These are phyloP conservation scores for Chalciporus pseudorubinellus DNA, from an alignment of 768 basidiomycete species.

Conservation along the genomic window DNA sequence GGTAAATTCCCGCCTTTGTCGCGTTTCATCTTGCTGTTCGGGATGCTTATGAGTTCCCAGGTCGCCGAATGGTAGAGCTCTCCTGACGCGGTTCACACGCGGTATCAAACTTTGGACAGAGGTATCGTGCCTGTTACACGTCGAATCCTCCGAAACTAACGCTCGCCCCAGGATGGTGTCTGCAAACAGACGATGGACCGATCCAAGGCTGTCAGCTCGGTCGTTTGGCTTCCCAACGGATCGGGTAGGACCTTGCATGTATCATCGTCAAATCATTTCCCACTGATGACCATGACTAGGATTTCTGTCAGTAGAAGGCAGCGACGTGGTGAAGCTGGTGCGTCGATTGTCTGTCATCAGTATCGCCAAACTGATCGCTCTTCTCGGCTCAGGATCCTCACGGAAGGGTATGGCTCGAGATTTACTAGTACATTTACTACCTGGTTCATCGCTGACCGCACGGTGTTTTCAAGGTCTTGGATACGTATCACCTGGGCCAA, in stretches of 20 bases:
- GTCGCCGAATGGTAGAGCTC: constrained; percentile 45
- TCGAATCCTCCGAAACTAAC: background rate
- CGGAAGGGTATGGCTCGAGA: constrained; percentile 38
- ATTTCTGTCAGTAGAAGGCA: constrained; percentile 51
- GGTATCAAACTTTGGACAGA: constrained; percentile 53
- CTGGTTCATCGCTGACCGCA: background rate
- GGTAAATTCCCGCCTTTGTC: constrained; percentile 27
- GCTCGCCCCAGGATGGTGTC: constrained; percentile 45
- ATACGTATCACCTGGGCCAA: constrained; percentile 40
- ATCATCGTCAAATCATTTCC: background rate
- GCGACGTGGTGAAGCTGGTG: constrained; percentile 45
- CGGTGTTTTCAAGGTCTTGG: constrained; percentile 32
- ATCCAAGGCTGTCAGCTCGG: constrained; percentile 42
- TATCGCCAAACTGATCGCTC: background rate
- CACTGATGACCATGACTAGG: constrained; percentile 24
- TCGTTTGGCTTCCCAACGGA: constrained; percentile 49
- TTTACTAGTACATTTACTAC: background rate
- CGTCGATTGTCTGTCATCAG: constrained; percentile 6
- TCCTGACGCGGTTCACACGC: constrained; percentile 48
- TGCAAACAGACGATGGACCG: constrained; percentile 49
- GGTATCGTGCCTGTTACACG: constrained; percentile 23
- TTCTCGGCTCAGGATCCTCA: constrained; percentile 36
- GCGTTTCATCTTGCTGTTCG: background rate
- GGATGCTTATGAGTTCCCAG: constrained; percentile 18
- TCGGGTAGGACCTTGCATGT: constrained; percentile 33